Evolutionary conservation across 108 stramenopile genomes (phyloP).

Genomic region (Nitzschia sp.): DNA sequence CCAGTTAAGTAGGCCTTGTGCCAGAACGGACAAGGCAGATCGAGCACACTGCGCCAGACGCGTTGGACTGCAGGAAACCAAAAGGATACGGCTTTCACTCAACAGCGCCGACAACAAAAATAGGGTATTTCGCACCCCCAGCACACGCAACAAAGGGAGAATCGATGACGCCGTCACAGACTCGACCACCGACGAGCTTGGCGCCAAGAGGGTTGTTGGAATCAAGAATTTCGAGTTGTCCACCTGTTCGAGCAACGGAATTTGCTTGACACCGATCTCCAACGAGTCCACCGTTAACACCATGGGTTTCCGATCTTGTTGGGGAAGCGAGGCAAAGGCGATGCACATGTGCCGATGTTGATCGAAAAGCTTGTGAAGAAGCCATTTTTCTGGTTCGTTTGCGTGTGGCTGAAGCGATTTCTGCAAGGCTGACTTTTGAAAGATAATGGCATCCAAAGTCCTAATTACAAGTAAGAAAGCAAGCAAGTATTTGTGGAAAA

Average conservation of each 20-base stretch:
- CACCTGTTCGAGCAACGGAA: constrained; percentile 25
- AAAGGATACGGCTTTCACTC: constrained; percentile 74
- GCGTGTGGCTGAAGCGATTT: constrained; percentile 22
- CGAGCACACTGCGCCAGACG: constrained; percentile 72
- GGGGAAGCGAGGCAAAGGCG: constrained; percentile 28
- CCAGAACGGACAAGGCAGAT: constrained; percentile 65
- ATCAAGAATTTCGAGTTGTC: constrained; percentile 51
- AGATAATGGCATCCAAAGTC: constrained; percentile 49
- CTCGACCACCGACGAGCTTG: constrained; percentile 10
- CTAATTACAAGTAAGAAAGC: constrained; percentile 21
- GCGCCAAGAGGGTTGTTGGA: constrained; percentile 46
- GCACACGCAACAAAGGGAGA: constrained; percentile 70
- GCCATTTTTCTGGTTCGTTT: constrained; percentile 39
- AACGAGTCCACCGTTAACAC: constrained; percentile 34
- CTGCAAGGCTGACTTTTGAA: constrained; percentile 31
- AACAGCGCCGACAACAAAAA: constrained; percentile 74
- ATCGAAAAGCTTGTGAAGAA: constrained; percentile 37
- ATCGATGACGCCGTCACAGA: constrained; percentile 59
- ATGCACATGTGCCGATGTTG: constrained; percentile 46
- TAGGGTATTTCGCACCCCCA: constrained; percentile 68
- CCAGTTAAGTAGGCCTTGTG: constrained; percentile 81
- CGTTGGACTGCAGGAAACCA: constrained; percentile 67
- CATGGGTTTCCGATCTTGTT: constrained; percentile 43
- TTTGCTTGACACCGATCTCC: constrained; percentile 36
- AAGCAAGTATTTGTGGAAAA: not conserved